Evolutionary conservation across 225 moss, liverwort and hornwort genomes (phyloP).

Genomic region (Straminergon stramineum): DNA sequence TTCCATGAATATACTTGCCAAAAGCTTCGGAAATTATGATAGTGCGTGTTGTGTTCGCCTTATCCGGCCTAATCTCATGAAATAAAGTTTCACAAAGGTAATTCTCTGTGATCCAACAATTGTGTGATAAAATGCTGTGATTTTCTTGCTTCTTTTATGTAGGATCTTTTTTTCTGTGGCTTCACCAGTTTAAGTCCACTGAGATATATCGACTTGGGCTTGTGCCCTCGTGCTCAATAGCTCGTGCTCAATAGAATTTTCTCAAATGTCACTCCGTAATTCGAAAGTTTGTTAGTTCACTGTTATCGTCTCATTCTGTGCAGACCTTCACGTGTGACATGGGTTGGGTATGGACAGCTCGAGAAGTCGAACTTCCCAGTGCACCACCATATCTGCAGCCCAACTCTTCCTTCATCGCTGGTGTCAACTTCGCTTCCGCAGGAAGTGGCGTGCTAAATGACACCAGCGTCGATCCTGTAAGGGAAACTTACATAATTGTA

Average conservation of each 20-base stretch:
- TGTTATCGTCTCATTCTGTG: not conserved
- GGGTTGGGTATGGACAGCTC: slow-evolving; percentile 14
- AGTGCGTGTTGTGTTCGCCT: not conserved
- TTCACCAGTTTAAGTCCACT: not conserved
- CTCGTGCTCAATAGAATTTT: not conserved
- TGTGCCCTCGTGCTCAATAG: not conserved
- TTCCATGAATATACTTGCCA: no score
- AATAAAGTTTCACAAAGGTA: not conserved
- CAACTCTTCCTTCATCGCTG: slow-evolving; percentile 7
- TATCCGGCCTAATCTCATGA: not conserved
- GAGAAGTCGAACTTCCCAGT: slow-evolving; percentile 18
- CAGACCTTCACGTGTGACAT: not conserved
- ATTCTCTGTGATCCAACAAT: not conserved
- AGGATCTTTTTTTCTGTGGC: not conserved
- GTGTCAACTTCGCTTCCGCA: slow-evolving; percentile 48
- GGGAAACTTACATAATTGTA: not conserved
- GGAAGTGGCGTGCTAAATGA: slow-evolving; percentile 45
- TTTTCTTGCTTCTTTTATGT: not conserved
- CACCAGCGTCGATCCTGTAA: slow-evolving; percentile 17
- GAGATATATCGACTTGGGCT: not conserved
- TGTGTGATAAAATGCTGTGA: not conserved
- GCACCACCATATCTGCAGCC: slow-evolving; percentile 33
- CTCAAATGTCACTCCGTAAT: not conserved
- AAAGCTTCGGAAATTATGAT: not conserved
- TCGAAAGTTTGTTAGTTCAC: not conserved